These are phyloP conservation scores for Echinosophora koreensis DNA, from an alignment of 306 rosid species.

Conservation along the genomic window DNA sequence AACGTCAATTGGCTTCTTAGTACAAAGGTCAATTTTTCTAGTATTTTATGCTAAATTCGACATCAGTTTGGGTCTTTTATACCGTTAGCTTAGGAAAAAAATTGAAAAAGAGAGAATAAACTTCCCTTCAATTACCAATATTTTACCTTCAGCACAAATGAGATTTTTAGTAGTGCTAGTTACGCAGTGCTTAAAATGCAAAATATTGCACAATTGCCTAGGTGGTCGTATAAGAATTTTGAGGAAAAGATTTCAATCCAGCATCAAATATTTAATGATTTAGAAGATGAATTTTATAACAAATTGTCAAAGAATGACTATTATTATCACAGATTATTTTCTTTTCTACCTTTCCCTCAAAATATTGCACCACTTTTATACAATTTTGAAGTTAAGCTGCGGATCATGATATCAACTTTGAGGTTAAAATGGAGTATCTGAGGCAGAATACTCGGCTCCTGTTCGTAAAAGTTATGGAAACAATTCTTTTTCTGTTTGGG, in stretches of 20 bases:
- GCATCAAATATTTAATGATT: neutral
- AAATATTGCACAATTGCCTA: neutral
- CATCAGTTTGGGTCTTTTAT: neutral
- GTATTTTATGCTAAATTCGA: neutral
- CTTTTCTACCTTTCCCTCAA: neutral
- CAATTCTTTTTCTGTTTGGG: neutral
- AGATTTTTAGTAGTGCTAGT: neutral
- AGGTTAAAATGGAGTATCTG: neutral
- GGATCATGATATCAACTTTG: neutral
- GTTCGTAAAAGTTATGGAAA: neutral
- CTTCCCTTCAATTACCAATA: neutral
- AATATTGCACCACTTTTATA: neutral
- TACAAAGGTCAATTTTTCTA: neutral
- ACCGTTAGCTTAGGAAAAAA: too few relatives aligned
- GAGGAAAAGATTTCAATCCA: neutral
- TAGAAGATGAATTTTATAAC: neutral
- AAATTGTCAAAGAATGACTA: neutral
- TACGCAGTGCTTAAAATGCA: neutral
- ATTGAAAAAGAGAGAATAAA: too few relatives aligned
- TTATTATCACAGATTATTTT: neutral
- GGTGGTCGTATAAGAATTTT: neutral
- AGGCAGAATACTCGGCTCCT: neutral
- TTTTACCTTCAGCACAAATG: neutral
- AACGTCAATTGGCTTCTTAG: neutral
- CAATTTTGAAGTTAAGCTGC: neutral